Base-by-base conservation (phyloP, 202 grass and related monocot species). In the Carex sylvatica region DNA sequence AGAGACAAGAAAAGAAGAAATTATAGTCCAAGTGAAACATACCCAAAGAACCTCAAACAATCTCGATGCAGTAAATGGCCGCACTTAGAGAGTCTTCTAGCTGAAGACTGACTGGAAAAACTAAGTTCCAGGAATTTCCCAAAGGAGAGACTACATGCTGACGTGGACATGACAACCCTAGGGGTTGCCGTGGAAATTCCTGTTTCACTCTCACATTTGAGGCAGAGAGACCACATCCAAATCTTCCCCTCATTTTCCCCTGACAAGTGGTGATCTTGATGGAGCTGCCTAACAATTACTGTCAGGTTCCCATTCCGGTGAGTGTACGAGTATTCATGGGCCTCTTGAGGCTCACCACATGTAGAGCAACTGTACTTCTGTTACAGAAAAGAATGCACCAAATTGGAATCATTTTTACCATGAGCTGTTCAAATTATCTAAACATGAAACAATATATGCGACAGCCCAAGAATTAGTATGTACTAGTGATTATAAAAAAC, bases 41-140 rank as follows among this genome's bases (percentile, higher is more conserved):
- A 99, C 97, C 97, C 97, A 86, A 99, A 99, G 83, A 99, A 99
- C 19, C 97, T 89, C 80, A 99, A 87, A 68, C 93, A 99, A 72
- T 99, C 97, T 65, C 89, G 91, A 78, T 99, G 94, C 82, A 99
- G 82, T 74, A 89, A 86, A 89, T 99, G 97, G n/a, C 97, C 97
- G 71, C 97, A 99, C 84, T 92, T 93, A 55, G 92, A 95, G 83
- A 99, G 68, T 70, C 92, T 95, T 87, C 86, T 91, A 4, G 91
- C 97, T n/a, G 91, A 85, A 80, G 93, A 93, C 19, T 99, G 97
- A 79, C 91, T 87, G 8, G 97, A 99, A 87, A 99, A 99, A 87
- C 97, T 96, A 60, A 99, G 93, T 79, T 96, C 93, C 47, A 99
- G 83, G 79, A 99, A 96, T 89, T 99, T 99, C 44, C 97, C 97